A percentile compares a stretch with the other conserved stretches of the same genome.
These are phyloP conservation scores for Trametes hirsuta DNA, from an alignment of 1,284 basidiomycete species.

Conservation along the genomic window DNA sequence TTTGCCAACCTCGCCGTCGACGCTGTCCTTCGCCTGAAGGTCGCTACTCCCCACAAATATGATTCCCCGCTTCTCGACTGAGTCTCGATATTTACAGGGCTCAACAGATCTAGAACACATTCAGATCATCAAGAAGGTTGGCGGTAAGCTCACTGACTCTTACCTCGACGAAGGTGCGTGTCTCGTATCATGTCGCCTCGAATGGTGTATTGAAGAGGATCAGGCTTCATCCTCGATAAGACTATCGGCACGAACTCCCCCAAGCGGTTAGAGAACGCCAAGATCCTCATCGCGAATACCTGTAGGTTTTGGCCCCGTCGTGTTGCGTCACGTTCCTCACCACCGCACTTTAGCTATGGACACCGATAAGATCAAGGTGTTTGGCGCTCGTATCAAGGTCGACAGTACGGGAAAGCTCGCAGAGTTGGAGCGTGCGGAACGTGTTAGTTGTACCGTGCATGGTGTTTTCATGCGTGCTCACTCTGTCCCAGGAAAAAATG, in stretches of 20 bases:
- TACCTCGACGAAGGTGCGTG: constrained; percentile 92
- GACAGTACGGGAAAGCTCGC: constrained; percentile 96
- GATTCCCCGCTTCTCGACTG: background rate
- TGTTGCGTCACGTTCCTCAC: background rate
- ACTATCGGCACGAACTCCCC: constrained; percentile 94
- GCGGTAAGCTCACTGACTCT: constrained; percentile 97
- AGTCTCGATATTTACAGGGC: constrained; percentile 52
- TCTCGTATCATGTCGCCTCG: background rate
- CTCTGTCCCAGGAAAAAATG: constrained; percentile 88
- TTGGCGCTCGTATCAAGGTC: constrained; percentile 95
- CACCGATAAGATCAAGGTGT: constrained; percentile 99
- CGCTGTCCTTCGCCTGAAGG: constrained; percentile 93
- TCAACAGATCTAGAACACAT: constrained; percentile 98
- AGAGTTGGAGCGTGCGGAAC: constrained; percentile 95
- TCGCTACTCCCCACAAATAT: constrained; percentile 28
- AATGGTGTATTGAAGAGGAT: background rate
- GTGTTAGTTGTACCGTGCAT: constrained; percentile 46
- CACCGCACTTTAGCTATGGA: constrained; percentile 80
- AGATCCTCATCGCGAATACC: constrained; percentile 98
- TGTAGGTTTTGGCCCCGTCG: constrained; percentile 52
- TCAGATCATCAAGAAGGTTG: constrained; percentile 99
- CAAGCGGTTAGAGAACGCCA: constrained; percentile 93
- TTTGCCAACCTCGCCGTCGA: constrained; percentile 99
- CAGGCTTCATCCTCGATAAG: constrained; percentile 98
- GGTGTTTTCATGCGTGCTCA: background rate